Percentiles rank a stretch among this genome's conserved stretches.
phyloP scores from a whole-genome alignment of 345 rosid species.

The Citrus medica region DNA sequence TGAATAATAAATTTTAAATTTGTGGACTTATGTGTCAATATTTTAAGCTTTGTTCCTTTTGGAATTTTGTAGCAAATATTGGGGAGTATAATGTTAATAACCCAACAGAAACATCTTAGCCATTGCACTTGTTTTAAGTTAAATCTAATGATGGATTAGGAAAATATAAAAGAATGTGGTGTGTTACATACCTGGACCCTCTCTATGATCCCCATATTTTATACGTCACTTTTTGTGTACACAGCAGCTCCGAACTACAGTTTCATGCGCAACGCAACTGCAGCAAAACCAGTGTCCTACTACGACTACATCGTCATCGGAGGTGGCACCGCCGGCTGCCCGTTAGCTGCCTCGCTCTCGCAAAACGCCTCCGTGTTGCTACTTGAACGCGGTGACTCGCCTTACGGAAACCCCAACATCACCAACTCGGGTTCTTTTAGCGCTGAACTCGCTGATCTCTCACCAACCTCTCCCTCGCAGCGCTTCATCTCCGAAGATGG shows the following conservation, averaged over 20 bases:
- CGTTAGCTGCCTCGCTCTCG: conserved; percentile 74
- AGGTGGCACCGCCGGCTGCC: conserved; percentile 85
- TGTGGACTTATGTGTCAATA: too few species aligned
- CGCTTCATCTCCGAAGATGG: conserved; percentile 72
- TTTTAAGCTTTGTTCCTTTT: too few species aligned
- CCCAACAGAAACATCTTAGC: too few species aligned
- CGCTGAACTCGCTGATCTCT: conserved; percentile 47
- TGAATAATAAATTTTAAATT: too few species aligned
- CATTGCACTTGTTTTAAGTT: too few species aligned
- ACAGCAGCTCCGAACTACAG: conserved; percentile 40
- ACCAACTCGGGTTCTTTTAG: conserved; percentile 40
- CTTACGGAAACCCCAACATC: conserved; percentile 57
- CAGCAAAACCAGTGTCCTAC: conserved; percentile 23
- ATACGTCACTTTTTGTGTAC: too few species aligned
- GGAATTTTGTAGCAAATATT: too few species aligned
- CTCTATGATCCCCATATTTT: too few species aligned
- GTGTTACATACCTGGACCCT: too few species aligned
- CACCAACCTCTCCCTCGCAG: conserved; percentile 55
- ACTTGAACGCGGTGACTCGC: conserved; percentile 75
- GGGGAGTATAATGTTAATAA: too few species aligned
- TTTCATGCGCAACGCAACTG: conserved; percentile 39
- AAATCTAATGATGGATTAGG: too few species aligned
- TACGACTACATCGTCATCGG: conserved; percentile 71
- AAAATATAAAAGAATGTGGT: too few species aligned
- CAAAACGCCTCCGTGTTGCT: conserved; percentile 51